These are phyloP conservation scores for Rhododendron ferrugineum DNA, from an alignment of 148 eudicot species.

Conservation along the genomic window DNA sequence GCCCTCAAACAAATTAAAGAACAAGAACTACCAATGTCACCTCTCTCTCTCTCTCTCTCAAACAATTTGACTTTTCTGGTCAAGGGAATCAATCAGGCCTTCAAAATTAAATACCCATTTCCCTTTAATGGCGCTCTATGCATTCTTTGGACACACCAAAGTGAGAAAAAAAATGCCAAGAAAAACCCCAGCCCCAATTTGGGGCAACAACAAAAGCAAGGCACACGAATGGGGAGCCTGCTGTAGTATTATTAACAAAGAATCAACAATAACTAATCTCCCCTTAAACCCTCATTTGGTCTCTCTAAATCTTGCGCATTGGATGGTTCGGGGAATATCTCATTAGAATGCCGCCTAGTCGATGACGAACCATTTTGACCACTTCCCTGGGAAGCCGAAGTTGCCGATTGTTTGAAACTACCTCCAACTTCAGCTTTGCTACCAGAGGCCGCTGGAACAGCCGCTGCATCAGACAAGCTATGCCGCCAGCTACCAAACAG, in stretches of 20 bases:
- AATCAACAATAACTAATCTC: constrained; percentile 31
- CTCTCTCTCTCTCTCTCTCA: constrained; percentile 1
- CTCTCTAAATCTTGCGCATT: constrained; percentile 43
- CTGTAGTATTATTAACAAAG: constrained; percentile 58
- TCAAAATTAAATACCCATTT: constrained; percentile 6
- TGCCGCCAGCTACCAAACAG: constrained; percentile 96
- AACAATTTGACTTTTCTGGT: constrained; percentile 3
- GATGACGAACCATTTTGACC: constrained; percentile 56
- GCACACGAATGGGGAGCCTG: constrained; percentile 32
- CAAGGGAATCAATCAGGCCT: background rate
- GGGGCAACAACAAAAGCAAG: constrained; percentile 24
- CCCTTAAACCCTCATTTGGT: constrained; percentile 20
- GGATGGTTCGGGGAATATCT: constrained; percentile 68
- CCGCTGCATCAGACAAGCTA: constrained; percentile 58
- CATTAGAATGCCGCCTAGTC: constrained; percentile 57
- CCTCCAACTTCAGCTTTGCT: constrained; percentile 41
- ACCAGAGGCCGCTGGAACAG: constrained; percentile 26
- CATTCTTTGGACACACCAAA: constrained; percentile 21
- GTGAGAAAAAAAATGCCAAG: constrained; percentile 29
- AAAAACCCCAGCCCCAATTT: constrained; percentile 14
- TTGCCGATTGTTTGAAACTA: constrained; percentile 53
- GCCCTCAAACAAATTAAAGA: constrained; percentile 23
- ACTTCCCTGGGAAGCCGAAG: constrained; percentile 65
- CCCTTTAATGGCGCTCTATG: constrained; percentile 17
- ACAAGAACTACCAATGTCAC: constrained; percentile 16